phyloP scores from a whole-genome alignment of 2,329 filamentous ascomycete species.

The Colletotrichum lupini region DNA sequence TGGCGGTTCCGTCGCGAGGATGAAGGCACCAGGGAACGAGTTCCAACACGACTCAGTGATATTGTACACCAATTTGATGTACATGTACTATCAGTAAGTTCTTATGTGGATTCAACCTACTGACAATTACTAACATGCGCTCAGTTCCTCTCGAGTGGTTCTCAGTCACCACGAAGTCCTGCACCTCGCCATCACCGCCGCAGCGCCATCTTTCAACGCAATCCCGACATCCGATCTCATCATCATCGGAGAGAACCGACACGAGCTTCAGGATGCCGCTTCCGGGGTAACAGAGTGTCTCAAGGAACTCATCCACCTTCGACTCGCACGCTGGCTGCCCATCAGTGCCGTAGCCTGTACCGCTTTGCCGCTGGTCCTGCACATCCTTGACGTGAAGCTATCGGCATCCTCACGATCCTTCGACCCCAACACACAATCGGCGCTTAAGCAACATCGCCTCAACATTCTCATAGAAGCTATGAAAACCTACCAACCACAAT shows the following conservation, averaged over 20 bases:
- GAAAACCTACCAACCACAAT: slow-evolving; percentile 57
- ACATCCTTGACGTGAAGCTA: slow-evolving; percentile 50
- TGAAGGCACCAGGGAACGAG: slow-evolving; percentile 41
- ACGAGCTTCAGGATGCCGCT: slow-evolving; percentile 57
- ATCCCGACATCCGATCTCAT: slow-evolving; percentile 45
- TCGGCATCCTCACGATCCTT: slow-evolving; percentile 37
- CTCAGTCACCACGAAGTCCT: slow-evolving; percentile 60
- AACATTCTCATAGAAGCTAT: slow-evolving; percentile 58
- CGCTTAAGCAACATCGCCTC: slow-evolving; percentile 55
- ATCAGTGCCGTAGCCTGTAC: slow-evolving; percentile 55
- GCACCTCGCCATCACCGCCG: slow-evolving; percentile 53
- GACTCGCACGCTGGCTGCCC: slow-evolving; percentile 57
- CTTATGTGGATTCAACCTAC: fast-evolving
- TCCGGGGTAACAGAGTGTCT: slow-evolving; percentile 57
- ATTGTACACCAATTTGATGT: slow-evolving; percentile 59
- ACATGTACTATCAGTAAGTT: slow-evolving; percentile 63
- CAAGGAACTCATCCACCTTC: slow-evolving; percentile 58
- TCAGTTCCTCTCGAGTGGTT: slow-evolving; percentile 54
- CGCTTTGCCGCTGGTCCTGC: slow-evolving; percentile 46
- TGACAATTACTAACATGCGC: slow-evolving; percentile 15
- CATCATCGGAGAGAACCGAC: slow-evolving; percentile 51
- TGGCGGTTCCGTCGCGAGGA: slow-evolving; percentile 43
- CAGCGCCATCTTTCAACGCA: slow-evolving; percentile 46
- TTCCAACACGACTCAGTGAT: slow-evolving; percentile 54
- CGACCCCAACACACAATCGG: slow-evolving; percentile 47